Evolutionary conservation across 2,329 filamentous ascomycete species (phyloP), one percentile per base, ranked within the genome.

Genomic region (Colletotrichum salicis): DNA sequence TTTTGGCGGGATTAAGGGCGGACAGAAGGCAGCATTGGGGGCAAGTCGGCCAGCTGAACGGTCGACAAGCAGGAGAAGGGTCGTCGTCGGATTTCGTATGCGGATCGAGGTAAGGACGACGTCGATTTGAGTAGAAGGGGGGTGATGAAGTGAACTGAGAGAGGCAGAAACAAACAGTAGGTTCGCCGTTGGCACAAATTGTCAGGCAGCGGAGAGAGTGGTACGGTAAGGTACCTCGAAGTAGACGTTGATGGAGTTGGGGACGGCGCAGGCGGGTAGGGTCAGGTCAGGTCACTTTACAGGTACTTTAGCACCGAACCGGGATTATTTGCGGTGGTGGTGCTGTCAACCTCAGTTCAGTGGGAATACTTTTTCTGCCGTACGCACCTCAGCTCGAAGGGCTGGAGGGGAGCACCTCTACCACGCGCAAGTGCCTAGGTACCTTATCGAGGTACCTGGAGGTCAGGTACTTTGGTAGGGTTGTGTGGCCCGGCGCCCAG

Each of bases 1-100:
- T 88, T 77, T 82, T 85, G 79, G 75, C 77, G 76, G 64, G 72
- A 75, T 75, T 71, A 48, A 27, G 60, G 45, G 48, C 61, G 56
- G 56, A 35, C 56, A 70, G 57, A 72, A 72, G 67, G 61, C 66
- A 59, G 64, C 70, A 72, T 72, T 62, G 56, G 70, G 70, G 70
- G 70, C 70, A 64, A 52, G 70, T 59, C 66, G 55, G 48, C 60
- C 60, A 70, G 65, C 54, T 33, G 31, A 54, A 35, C 55, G 65
- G 65, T 72, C 70, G 60, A 69, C 65, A n/a, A 64, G 65, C 48
- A 45, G 54, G 54, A 54, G 15, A 24, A 52, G 37, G 22, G 48
- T 10, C 13, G 65, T 15, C 57, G 52, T 54, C 41, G 19, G 41
- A n/a, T 48, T 48, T 48, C 60, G 45, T 62, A 27, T 63, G 19